Conservation (phyloP, 257 asterid species). For the Solanum chilense region DNA sequence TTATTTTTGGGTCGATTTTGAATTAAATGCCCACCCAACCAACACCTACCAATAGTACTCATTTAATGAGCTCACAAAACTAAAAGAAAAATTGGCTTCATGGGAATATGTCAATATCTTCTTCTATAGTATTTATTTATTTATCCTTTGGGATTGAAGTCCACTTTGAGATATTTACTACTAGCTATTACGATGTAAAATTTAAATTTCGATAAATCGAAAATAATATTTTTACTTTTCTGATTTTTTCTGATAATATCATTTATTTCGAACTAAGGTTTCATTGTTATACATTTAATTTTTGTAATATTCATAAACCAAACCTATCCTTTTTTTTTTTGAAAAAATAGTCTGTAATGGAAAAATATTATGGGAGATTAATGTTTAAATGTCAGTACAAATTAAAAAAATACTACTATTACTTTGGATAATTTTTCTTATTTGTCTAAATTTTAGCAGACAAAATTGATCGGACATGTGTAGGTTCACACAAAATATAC, state of each 20-base stretch:
- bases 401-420: neutral
- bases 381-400: too few relatives aligned
- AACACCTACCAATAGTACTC: slow-evolving; percentile 4
- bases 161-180: neutral
- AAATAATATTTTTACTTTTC: too few relatives aligned
- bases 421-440: neutral
- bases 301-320: neutral
- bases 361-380: neutral
- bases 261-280: neutral
- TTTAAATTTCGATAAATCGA: too few relatives aligned
- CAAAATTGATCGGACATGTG: neutral
- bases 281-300: neutral
- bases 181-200: too few relatives aligned
- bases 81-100: neutral
- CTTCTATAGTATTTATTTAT: neutral
- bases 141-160: neutral
- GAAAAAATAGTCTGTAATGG: neutral
- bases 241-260: too few relatives aligned
- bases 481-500: neutral
- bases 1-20: slow-evolving; percentile 10
- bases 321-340: neutral
- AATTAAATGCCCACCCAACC: slow-evolving; percentile 1
- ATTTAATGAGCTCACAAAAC: slow-evolving; percentile 5
- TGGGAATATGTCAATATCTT: neutral
- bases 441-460: neutral